Evolutionary conservation across 306 rosid species (phyloP), one percentile per base, ranked within the genome.

Genomic region (Hippophae gyantsensis): DNA sequence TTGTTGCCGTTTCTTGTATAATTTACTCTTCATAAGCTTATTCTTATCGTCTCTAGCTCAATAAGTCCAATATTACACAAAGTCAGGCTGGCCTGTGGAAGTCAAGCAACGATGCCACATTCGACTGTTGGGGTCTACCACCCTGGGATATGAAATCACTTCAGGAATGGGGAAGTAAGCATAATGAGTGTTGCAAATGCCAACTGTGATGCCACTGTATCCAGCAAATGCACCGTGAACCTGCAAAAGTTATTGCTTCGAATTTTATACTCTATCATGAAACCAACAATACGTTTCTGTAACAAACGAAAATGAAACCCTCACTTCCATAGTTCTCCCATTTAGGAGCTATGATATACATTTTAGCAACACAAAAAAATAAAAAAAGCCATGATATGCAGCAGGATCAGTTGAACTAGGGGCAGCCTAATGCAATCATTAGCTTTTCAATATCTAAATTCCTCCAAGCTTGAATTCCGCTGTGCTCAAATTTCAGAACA

Each of bases 21-120:
- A 1, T 18, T 65, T 45, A 58, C 71, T 76, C 76, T 62, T 64
- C 6, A 60, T 68, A 64, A 51, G 66, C 61, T 58, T 73, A 61
- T 60, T 70, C 64, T 60, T 82, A 49, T 70, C 52, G 74, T 65
- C 66, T 70, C 75, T 40, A 54, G 58, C 67, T 54, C 54, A 64
- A 70, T 63, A 61, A 49, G 48, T 51, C 38, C 10, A 14, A 27
- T 5, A 23, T 56, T 69, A 92, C 58, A 81, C 13, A 69, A 92
- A 93, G 69, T 93, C 99, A 5, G 99, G 99, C 74, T 93, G 99
- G 68, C 99, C 97, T 0, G 97, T 93, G 10, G 99, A 93, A 55
- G 99, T 93, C 76, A 93, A 72, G 85, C 97, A 88, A 69, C 95
- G 97, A 74, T 88, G 99, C 99, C 99, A 93, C 99, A 88, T 93